These are phyloP conservation scores for Geosmithia flava DNA, from an alignment of 2,329 filamentous ascomycete species.

Conservation along the genomic window DNA sequence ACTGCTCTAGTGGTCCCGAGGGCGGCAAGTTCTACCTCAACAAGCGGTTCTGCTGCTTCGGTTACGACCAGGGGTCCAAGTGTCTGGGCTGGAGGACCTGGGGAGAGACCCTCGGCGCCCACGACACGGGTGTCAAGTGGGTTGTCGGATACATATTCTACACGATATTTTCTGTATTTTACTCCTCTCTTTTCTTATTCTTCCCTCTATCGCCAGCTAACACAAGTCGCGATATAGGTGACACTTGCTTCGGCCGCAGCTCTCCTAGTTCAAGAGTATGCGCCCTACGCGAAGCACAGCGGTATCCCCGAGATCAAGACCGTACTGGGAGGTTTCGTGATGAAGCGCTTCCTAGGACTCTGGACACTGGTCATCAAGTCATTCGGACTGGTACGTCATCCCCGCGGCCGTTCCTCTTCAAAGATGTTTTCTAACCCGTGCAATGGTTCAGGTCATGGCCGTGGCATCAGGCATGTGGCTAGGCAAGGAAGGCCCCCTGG, in stretches of 20 bases:
- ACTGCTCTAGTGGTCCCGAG: constrained; percentile 62
- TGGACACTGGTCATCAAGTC: constrained; percentile 91
- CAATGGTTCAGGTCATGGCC: constrained; percentile 55
- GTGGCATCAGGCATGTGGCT: constrained; percentile 94
- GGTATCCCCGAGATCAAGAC: constrained; percentile 98
- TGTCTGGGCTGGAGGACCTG: constrained; percentile 83
- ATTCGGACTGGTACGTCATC: constrained; percentile 56
- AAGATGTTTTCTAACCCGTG: constrained; percentile 12
- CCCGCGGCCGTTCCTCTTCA: constrained; percentile 1
- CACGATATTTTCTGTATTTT: constrained; percentile 60
- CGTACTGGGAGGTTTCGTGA: constrained; percentile 85
- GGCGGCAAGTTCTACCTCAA: constrained; percentile 87
- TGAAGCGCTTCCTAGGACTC: constrained; percentile 69
- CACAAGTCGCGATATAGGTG: constrained; percentile 33
- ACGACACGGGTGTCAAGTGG: constrained; percentile 58
- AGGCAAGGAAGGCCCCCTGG: constrained; percentile 88
- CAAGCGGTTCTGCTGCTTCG: constrained; percentile 85
- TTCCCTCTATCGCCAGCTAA: background rate
- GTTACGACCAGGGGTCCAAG: constrained; percentile 70
- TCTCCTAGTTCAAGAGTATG: constrained; percentile 71
- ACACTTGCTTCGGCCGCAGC: constrained; percentile 68
- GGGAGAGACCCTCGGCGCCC: constrained; percentile 60
- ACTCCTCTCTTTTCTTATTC: background rate
- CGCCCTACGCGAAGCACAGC: constrained; percentile 81
- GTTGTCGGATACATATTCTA: constrained; percentile 83